A percentile compares a stretch with the other conserved stretches of the same genome.
Evolutionary conservation across 1,284 basidiomycete genomes (phyloP).

Genomic region (Austroboletus olivaceoglutinosus): DNA sequence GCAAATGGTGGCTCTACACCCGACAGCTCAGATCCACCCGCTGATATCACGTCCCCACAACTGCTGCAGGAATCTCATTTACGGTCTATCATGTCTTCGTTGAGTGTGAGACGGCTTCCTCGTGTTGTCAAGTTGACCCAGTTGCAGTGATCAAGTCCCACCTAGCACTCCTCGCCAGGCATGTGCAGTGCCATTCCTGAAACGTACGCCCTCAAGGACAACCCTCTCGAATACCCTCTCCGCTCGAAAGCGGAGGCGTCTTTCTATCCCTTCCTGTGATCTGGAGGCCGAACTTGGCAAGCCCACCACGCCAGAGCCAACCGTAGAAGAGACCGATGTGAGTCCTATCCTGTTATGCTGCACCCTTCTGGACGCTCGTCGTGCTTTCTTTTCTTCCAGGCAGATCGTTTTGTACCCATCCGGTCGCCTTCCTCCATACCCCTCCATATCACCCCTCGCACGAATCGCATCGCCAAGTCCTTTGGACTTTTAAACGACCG

Average conservation of each 20-base stretch:
- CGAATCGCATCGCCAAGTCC: slow-evolving; percentile 46
- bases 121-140: slow-evolving; percentile 18
- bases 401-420: slow-evolving; percentile 47
- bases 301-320: slow-evolving; percentile 11
- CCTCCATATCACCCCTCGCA: slow-evolving; percentile 46
- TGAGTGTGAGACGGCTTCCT: slow-evolving; percentile 23
- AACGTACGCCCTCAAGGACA: slow-evolving; percentile 33
- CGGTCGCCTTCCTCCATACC: slow-evolving; percentile 40
- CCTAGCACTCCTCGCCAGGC: slow-evolving; percentile 28
- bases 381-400: slow-evolving; percentile 28
- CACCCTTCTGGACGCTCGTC: slow-evolving; percentile 3
- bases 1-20: too few relatives aligned
- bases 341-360: slow-evolving; percentile 12
- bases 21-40: neutral
- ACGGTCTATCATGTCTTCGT: slow-evolving; percentile 25
- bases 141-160: slow-evolving; percentile 23
- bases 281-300: slow-evolving; percentile 26
- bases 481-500: slow-evolving; percentile 48
- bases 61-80: neutral
- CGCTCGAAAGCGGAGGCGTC: slow-evolving; percentile 29
- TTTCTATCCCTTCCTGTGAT: slow-evolving; percentile 34
- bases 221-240: slow-evolving; percentile 32
- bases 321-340: slow-evolving; percentile 32
- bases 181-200: slow-evolving; percentile 29
- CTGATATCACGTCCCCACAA: neutral